A percentile compares a stretch with the other conserved stretches of the same genome.
Conservation (phyloP, 768 basidiomycete species). For the Coprinellus micaceus region DNA sequence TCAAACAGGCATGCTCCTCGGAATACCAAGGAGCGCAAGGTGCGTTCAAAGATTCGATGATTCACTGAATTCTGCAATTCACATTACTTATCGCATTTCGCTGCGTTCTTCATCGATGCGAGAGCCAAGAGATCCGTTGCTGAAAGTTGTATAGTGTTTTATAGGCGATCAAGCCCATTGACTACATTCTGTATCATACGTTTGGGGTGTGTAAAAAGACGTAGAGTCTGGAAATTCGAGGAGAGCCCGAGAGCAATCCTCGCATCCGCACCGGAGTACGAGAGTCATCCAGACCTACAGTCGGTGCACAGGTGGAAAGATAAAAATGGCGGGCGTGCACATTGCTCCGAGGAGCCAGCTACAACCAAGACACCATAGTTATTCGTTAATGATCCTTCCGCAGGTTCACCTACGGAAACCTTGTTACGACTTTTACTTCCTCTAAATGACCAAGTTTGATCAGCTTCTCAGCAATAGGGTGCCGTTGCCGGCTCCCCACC, state of each 20-base stretch:
- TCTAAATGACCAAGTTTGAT: constrained; percentile 46
- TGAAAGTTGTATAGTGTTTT: constrained; percentile 36
- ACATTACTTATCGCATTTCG: too few species aligned
- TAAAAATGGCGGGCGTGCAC: constrained; percentile 36
- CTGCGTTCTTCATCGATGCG: too few species aligned
- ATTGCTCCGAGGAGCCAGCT: constrained; percentile 29
- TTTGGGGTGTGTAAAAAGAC: constrained; percentile 19
- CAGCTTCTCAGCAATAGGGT: constrained; percentile 29
- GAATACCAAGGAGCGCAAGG: too few species aligned
- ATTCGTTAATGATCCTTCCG: constrained; percentile 69
- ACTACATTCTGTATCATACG: constrained; percentile 24
- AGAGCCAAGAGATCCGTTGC: too few species aligned
- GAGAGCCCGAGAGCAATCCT: constrained; percentile 9
- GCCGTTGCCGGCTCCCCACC: constrained; percentile 55
- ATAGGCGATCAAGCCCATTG: constrained; percentile 23
- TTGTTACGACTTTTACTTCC: constrained; percentile 83
- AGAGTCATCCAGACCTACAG: constrained; percentile 20
- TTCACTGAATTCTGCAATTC: too few species aligned
- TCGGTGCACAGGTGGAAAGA: constrained; percentile 46
- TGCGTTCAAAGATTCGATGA: too few species aligned
- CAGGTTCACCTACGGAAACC: constrained; percentile 82
- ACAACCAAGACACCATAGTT: constrained; percentile 28
- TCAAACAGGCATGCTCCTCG: too few species aligned
- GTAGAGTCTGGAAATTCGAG: constrained; percentile 23
- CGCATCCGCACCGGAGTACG: constrained; percentile 5